Base-by-base conservation (phyloP, 2,329 filamentous ascomycete genomes). In the Beauveria pseudobassiana region DNA sequence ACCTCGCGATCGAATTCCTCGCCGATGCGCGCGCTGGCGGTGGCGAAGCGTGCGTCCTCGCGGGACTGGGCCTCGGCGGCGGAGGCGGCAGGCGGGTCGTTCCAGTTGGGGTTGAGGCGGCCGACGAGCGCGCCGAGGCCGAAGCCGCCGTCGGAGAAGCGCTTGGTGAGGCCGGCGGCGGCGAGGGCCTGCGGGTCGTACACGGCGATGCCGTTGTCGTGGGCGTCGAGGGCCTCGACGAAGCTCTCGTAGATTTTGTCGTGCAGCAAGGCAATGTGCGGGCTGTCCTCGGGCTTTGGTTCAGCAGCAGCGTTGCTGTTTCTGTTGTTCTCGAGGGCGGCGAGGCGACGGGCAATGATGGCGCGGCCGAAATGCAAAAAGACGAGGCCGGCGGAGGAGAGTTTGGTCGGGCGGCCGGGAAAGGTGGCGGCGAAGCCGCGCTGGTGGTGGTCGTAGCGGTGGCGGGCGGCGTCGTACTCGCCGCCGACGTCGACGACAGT, bases 401-500 rank as follows among this genome's bases (percentile, higher is more conserved):
- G 88, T 82, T 96, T 97, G 66, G 95, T 99, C 59, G 77, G 74
- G 70, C 89, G 89, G 64, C 84, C 84, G 22, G 93, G 92, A 77
- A 99, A 99, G 52, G 88, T 91, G 62, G 89, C 88, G 63, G 78
- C 77, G 80, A 99, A 99, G 71, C 87, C 87, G 66, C 93, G 91
- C 81, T 99, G 95, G 82, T 99, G 95, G 79, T 99, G 95, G 77
- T 99, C 95, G 81, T 90, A 99, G 69, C 93, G 89, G 76, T 91
- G 86, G 66, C 77, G 77, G 56, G 79, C 74, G 61, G 90, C 78
- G 71, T 96, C 89, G 78, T 99, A 98, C 75, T 93, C 90, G 69
- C 93, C 93, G 71, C 93, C 93, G n/a, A 98, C 95, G 72, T 99
- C 95, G 68, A 98, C 93, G 63, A 99, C 93, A 61, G 91, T 96